phyloP scores from a whole-genome alignment of 768 basidiomycete genomes.

The Agrocybe praecox region DNA sequence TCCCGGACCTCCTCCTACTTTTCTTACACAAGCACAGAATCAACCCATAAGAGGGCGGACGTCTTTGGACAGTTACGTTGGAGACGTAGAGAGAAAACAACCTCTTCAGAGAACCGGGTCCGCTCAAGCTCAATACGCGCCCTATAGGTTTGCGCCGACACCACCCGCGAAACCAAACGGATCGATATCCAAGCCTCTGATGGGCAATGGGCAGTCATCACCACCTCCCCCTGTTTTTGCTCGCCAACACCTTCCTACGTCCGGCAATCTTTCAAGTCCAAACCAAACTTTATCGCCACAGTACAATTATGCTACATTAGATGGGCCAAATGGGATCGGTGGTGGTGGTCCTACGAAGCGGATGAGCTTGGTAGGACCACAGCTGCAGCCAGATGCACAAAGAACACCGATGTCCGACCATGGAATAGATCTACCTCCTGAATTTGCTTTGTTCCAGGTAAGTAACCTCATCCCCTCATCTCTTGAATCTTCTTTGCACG shows the following conservation, averaged over 20 bases:
- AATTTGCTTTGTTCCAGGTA: slow-evolving; percentile 35
- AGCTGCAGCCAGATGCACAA: slow-evolving; percentile 7
- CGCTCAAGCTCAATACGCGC: slow-evolving; percentile 13
- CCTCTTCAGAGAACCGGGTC: slow-evolving; percentile 19
- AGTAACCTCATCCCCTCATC: slow-evolving; percentile 17
- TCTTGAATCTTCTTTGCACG: not conserved
- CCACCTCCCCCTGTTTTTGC: slow-evolving; percentile 6
- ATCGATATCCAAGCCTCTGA: slow-evolving; percentile 10
- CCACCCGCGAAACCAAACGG: slow-evolving; percentile 16
- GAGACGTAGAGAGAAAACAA: slow-evolving; percentile 19
- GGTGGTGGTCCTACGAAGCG: slow-evolving; percentile 5
- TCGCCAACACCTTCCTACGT: slow-evolving; percentile 11
- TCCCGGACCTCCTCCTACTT: slow-evolving; percentile 17
- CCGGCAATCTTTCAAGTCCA: slow-evolving; percentile 11
- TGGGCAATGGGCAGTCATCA: slow-evolving; percentile 7
- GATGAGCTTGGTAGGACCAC: slow-evolving; percentile 8
- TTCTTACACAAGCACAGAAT: slow-evolving; percentile 3
- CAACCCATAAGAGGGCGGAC: slow-evolving; percentile 13
- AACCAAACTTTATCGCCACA: slow-evolving; percentile 12
- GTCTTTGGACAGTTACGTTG: slow-evolving; percentile 14
- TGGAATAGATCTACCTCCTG: slow-evolving; percentile 28
- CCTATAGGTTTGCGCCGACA: slow-evolving; percentile 12
- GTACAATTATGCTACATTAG: slow-evolving; percentile 9
- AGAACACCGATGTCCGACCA: slow-evolving; percentile 20
- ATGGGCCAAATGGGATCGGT: slow-evolving; percentile 7